Conservation (phyloP, 2,329 filamentous ascomycete species). For the Sclerotinia subarctica region DNA sequence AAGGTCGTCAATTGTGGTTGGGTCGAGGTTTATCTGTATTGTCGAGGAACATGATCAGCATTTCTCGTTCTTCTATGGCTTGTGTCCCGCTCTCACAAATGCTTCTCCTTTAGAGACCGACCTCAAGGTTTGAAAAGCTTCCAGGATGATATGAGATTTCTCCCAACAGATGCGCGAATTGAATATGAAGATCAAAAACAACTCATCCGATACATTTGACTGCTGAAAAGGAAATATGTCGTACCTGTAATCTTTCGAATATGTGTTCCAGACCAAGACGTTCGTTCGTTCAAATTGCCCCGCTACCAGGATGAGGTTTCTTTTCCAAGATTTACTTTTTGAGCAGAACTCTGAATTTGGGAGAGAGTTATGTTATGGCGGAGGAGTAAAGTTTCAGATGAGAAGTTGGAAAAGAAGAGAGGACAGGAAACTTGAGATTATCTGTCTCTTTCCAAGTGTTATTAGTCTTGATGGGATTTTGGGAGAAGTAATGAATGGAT, state of each 20-base stretch:
- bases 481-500: neutral
- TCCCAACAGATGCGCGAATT: neutral
- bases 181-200: neutral
- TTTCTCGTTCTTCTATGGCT: neutral
- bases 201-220: neutral
- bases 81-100: neutral
- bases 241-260: slow-evolving; percentile 17
- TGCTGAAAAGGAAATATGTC: neutral
- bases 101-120: neutral
- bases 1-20: neutral
- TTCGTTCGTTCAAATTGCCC: slow-evolving; percentile 7
- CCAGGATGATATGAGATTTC: slow-evolving; percentile 16
- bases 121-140: slow-evolving; percentile 22
- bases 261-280: slow-evolving; percentile 16
- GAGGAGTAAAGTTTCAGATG: neutral
- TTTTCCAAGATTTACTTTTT: neutral
- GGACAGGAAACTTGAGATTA: neutral
- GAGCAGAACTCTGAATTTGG: neutral
- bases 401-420: neutral
- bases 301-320: slow-evolving; percentile 19
- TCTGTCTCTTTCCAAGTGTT: neutral
- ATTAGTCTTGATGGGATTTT: neutral
- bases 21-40: slow-evolving; percentile 1
- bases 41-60: neutral
- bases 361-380: neutral